A percentile compares a stretch with the other conserved stretches of the same genome.
Evolutionary conservation across 257 asterid species (phyloP).

Genomic region (Solanum raphanifolium): DNA sequence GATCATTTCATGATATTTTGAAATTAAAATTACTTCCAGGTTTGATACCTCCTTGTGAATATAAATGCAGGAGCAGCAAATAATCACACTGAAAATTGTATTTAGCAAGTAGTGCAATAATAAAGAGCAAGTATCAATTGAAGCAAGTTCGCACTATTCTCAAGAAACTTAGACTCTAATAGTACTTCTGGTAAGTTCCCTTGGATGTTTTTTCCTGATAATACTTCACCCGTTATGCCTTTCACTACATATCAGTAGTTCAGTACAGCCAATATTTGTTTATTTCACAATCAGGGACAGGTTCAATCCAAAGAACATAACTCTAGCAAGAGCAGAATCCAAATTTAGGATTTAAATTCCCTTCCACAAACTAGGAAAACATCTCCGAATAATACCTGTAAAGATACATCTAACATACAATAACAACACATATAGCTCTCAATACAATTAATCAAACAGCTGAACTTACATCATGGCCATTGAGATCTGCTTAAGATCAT

Average conservation of each 20-base stretch:
- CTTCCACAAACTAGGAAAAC: neutral
- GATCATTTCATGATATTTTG: neutral
- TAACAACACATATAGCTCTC: neutral
- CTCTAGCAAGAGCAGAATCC: neutral
- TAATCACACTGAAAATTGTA: neutral
- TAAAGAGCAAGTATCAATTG: neutral
- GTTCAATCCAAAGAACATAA: neutral
- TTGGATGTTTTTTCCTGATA: neutral
- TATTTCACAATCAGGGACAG: neutral
- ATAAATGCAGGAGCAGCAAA: neutral
- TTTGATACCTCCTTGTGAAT: neutral
- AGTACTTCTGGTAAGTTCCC: neutral
- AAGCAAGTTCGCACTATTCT: neutral
- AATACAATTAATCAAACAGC: neutral
- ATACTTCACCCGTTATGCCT: neutral
- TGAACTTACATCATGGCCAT: constrained; percentile 96
- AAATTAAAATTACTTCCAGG: neutral
- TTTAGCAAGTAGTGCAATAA: neutral
- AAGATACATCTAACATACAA: neutral
- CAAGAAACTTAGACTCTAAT: neutral
- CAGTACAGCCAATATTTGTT: neutral
- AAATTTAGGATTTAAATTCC: neutral
- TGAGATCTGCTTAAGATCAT: constrained; percentile 92
- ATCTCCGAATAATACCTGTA: neutral
- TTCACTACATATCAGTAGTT: neutral